Conservation (phyloP, 2,329 filamentous ascomycete genomes). For the Malbranchea zuffiana region DNA sequence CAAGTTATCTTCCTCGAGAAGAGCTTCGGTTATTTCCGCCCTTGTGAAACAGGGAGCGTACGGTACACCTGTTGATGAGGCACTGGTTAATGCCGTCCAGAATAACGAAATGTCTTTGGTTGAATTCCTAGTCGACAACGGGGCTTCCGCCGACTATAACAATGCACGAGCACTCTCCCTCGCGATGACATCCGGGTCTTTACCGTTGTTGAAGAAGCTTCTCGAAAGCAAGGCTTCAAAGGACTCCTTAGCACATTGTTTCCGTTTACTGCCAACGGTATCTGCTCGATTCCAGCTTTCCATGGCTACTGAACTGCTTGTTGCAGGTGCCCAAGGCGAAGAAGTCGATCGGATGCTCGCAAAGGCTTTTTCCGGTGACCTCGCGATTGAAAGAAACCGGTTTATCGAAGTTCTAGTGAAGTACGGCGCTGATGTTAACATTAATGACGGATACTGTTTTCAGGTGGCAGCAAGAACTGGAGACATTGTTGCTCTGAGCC, state of each 20-base stretch:
- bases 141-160: slow-evolving; percentile 20
- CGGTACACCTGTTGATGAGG: slow-evolving; percentile 16
- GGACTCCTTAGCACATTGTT: slow-evolving; percentile 10
- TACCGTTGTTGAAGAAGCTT: slow-evolving; percentile 13
- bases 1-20: slow-evolving; percentile 11
- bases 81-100: slow-evolving; percentile 16
- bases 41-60: slow-evolving; percentile 14
- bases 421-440: slow-evolving; percentile 14
- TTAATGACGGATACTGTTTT: slow-evolving; percentile 14
- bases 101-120: slow-evolving; percentile 17
- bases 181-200: slow-evolving; percentile 13
- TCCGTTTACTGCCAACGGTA: slow-evolving; percentile 10
- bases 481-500: slow-evolving; percentile 12
- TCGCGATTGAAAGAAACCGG: slow-evolving; percentile 9
- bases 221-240: slow-evolving; percentile 14
- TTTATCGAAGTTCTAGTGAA: slow-evolving; percentile 14
- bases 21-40: slow-evolving; percentile 15
- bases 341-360: slow-evolving; percentile 10
- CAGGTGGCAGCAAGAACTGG: slow-evolving; percentile 11
- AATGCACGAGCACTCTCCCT: slow-evolving; percentile 16
- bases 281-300: slow-evolving; percentile 8
- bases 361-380: slow-evolving; percentile 8
- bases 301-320: slow-evolving; percentile 11
- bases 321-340: slow-evolving; percentile 14
- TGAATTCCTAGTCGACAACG: slow-evolving; percentile 16